phyloP scores from a whole-genome alignment of 2,329 filamentous ascomycete genomes.

The Amauroascus niger region DNA sequence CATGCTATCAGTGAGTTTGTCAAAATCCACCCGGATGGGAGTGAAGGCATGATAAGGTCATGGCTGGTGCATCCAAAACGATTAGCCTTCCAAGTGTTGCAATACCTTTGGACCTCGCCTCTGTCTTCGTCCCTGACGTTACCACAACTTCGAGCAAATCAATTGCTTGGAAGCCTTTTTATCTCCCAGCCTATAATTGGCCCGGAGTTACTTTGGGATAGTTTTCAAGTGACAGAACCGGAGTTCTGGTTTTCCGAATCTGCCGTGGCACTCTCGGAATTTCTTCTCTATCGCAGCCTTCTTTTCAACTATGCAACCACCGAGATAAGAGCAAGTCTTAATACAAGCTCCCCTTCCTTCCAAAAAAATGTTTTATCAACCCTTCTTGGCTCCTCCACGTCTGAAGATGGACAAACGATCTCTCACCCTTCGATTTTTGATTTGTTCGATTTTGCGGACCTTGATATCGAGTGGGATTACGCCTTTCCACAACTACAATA shows the following conservation, averaged over 20 bases:
- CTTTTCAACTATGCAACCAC: conserved; percentile 76
- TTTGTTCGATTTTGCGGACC: conserved; percentile 79
- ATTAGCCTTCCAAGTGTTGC: conserved; percentile 62
- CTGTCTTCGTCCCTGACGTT: conserved; percentile 67
- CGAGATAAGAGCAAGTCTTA: conserved; percentile 69
- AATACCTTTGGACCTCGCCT: conserved; percentile 72
- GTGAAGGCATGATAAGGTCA: conserved; percentile 50
- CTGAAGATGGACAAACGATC: conserved; percentile 55
- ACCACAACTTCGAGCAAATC: conserved; percentile 66
- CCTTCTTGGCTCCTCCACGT: conserved; percentile 63
- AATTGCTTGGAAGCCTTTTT: conserved; percentile 70
- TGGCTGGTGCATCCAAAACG: conserved; percentile 63
- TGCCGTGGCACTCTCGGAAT: conserved; percentile 62
- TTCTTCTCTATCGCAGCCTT: conserved; percentile 65
- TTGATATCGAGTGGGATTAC: conserved; percentile 43
- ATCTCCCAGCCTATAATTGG: conserved; percentile 61
- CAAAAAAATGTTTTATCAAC: conserved; percentile 57
- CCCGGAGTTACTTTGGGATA: conserved; percentile 64
- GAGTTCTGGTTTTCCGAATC: conserved; percentile 62
- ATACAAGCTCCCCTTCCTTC: conserved; percentile 58
- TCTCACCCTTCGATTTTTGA: conserved; percentile 74
- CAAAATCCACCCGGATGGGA: conserved; percentile 56
- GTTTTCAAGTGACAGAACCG: conserved; percentile 48
- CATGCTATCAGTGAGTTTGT: conserved; percentile 69
- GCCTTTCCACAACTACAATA: conserved; percentile 48